Base-by-base conservation (phyloP, 2,329 filamentous ascomycete genomes). In the Xylaria sp. region DNA sequence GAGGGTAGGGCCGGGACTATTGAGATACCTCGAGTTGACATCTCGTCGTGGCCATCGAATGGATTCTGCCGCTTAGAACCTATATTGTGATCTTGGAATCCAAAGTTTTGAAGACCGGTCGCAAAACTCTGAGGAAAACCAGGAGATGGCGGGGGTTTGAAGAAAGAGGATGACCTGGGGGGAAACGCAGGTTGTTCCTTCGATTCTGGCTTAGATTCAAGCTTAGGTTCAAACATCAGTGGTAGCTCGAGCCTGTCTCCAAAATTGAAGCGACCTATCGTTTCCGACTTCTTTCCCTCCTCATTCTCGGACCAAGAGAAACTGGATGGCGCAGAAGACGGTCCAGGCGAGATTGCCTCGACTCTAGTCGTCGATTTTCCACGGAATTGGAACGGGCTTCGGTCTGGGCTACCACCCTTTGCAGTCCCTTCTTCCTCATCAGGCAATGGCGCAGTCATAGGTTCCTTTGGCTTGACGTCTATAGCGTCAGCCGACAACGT, bases 291-390 rank as follows among this genome's bases (percentile, higher is more conserved):
- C n/a, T 78, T 77, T 39, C 82, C 81, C 55, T 84, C 83, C 59
- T 85, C 84, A 59, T 82, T 81, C 66, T 86, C 83, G 9, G 83
- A 82, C 88, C 89, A 91, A 1, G 87, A 86, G 65, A 89, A 87
- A 62, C 83, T 89, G 9, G 89, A 88, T 0, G 90, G 90, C 1
- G 90, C 90, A 1, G 90, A 92, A 0, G 89, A 90, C 12, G 90
- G 90, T 0, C 90, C 90, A 0, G 89, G 86, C 0, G 87, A 87
- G 23, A 90, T 83, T 3, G 83, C 78, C 46, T 86, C 84, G 9
- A 81, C 75, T 37, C 81, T 83, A 0, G 88, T 84, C 3, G 85
- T 87, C 2, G 87, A 89, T 72, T 86, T 87, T 1, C 85, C 86
- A 57, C 87, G 82, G 3, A 81, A 80, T 65, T 87, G 84, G 25